A percentile compares a stretch with the other conserved stretches of the same genome.
Conservation (phyloP, 345 rosid genomes). For the Gossypium raimondii region DNA sequence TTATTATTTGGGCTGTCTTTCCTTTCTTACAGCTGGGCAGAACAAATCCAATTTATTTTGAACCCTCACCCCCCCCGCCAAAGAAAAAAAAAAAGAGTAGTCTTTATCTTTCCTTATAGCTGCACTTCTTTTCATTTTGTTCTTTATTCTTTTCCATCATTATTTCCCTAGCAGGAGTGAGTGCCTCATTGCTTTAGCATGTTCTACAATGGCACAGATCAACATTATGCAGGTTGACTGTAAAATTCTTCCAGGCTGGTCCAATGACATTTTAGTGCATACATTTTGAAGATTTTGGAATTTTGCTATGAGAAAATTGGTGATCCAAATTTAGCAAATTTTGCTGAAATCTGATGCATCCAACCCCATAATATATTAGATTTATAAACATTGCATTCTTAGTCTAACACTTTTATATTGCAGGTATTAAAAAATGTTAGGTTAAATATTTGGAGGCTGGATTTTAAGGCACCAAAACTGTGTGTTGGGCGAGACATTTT, state of each 20-base stretch:
- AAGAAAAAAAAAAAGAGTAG: conserved; percentile 3
- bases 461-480: conserved; percentile 27
- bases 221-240: conserved; percentile 13
- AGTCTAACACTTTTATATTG: conserved; percentile 15
- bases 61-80: background rate
- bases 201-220: conserved; percentile 17
- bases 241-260: conserved; percentile 17
- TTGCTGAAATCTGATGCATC: conserved; percentile 13
- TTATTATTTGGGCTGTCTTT: conserved; percentile 7
- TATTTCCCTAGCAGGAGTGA: conserved; percentile 13
- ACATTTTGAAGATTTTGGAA: conserved; percentile 17
- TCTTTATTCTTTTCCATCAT: conserved; percentile 19
- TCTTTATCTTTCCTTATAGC: conserved; percentile 21
- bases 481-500: conserved; percentile 21
- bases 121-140: conserved; percentile 25
- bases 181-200: conserved; percentile 14
- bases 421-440: conserved; percentile 70
- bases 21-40: background rate
- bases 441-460: conserved; percentile 49
- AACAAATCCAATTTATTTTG: conserved; percentile 3
- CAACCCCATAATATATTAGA: background rate
- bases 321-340: background rate
- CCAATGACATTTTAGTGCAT: conserved; percentile 6
- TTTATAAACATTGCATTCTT: background rate
- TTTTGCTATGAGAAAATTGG: conserved; percentile 11